phyloP scores from a whole-genome alignment of 768 basidiomycete species.

The Termitomyces heimii region DNA sequence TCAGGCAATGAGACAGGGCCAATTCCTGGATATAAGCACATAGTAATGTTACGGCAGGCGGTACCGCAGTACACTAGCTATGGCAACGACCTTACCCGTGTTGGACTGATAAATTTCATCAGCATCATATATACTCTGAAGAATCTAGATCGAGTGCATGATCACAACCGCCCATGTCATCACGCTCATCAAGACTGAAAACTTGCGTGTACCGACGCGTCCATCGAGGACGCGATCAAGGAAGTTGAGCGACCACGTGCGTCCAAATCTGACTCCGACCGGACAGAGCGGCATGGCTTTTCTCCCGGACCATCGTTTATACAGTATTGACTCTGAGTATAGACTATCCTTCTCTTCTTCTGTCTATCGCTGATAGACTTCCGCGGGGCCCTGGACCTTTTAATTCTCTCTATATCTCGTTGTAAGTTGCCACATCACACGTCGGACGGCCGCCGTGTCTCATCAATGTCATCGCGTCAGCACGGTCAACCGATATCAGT shows the following conservation, averaged over 20 bases:
- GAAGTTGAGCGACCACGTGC: background rate
- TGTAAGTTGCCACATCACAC: background rate
- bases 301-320: background rate
- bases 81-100: background rate
- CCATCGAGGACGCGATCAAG: background rate
- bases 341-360: background rate
- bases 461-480: background rate
- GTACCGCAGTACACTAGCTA: background rate
- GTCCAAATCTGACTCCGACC: background rate
- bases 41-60: background rate
- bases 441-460: background rate
- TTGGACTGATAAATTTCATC: background rate
- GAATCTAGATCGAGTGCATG: background rate
- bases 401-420: constrained; percentile 6
- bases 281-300: background rate
- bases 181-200: background rate
- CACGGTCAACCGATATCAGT: background rate
- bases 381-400: background rate
- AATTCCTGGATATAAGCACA: background rate
- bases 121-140: background rate
- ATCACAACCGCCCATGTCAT: background rate
- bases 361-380: background rate
- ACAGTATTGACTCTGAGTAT: background rate
- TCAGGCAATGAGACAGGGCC: no score
- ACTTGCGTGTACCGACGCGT: background rate